phyloP scores from a whole-genome alignment of 2,329 filamentous ascomycete genomes.

The Penicillium brevicompactum region DNA sequence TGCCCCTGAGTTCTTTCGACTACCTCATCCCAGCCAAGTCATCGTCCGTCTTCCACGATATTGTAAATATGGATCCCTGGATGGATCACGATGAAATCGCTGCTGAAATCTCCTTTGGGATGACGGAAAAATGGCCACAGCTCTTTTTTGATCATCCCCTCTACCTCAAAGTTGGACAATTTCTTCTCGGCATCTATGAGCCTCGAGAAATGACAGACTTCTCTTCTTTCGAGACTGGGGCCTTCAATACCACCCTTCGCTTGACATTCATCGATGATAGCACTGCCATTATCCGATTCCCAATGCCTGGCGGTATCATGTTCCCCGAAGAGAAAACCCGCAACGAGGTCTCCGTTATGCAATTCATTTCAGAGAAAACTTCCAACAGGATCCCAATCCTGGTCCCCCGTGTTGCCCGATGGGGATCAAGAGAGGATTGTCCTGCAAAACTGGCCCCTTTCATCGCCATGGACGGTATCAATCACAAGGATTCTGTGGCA shows the following conservation, averaged over 20 bases:
- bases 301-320: conserved; percentile 16
- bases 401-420: background rate
- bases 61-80: too few species aligned
- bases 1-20: too few species aligned
- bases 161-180: too few species aligned
- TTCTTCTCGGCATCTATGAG: too few species aligned
- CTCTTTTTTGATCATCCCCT: too few species aligned
- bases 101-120: too few species aligned
- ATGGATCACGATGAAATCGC: too few species aligned
- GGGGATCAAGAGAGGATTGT: conserved; percentile 1
- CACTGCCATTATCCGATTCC: conserved; percentile 23
- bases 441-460: background rate
- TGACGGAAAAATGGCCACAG: too few species aligned
- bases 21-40: too few species aligned
- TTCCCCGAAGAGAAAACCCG: conserved; percentile 30
- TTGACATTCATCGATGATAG: conserved; percentile 21
- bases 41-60: too few species aligned
- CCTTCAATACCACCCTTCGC: conserved; percentile 25
- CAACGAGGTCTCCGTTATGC: conserved; percentile 16
- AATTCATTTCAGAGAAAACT: conserved; percentile 5
- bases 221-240: conserved; percentile 5
- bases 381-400: conserved; percentile 4
- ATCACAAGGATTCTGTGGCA: background rate
- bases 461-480: background rate
- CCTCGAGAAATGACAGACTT: too few species aligned